Percentiles rank a stretch among this genome's conserved stretches.
phyloP scores from a whole-genome alignment of 805 yeast species.

The Danielia reshetovae region DNA sequence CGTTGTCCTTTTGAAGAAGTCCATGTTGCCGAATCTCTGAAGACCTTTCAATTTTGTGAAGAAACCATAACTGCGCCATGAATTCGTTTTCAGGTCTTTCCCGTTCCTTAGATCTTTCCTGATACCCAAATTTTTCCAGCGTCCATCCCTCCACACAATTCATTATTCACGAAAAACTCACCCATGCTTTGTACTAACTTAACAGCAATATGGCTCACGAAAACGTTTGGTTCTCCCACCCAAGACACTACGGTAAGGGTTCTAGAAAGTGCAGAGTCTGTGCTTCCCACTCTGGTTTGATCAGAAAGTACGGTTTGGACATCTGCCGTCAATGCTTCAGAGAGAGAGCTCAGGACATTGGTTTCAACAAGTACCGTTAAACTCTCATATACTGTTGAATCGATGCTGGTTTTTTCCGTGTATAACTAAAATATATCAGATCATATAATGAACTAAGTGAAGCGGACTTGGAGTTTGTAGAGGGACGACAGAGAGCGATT shows the following conservation, averaged over 20 bases:
- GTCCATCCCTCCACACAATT: too few species aligned
- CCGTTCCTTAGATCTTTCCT: neutral
- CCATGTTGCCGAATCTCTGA: too few species aligned
- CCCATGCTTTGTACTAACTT: slow-evolving; percentile 42
- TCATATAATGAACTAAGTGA: too few species aligned
- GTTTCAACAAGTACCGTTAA: slow-evolving; percentile 99
- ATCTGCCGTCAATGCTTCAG: slow-evolving; percentile 99
- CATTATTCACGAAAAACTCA: too few species aligned
- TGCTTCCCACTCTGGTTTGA: slow-evolving; percentile 97
- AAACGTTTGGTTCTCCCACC: slow-evolving; percentile 99
- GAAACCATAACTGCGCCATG: too few species aligned
- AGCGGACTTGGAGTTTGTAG: too few species aligned
- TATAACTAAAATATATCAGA: slow-evolving; percentile 8
- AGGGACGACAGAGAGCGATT: neutral
- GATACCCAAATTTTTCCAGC: neutral
- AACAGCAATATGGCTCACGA: slow-evolving; percentile 95
- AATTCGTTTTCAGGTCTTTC: too few species aligned
- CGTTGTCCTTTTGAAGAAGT: too few species aligned
- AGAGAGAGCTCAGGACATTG: slow-evolving; percentile 98
- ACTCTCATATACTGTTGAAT: slow-evolving; percentile 6
- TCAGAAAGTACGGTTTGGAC: slow-evolving; percentile 99
- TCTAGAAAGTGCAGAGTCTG: slow-evolving; percentile 99
- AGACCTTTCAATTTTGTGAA: neutral
- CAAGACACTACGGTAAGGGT: slow-evolving; percentile 99
- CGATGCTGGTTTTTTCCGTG: slow-evolving; percentile 5